These are phyloP conservation scores for Penicillium simplicissimum DNA, from an alignment of 495 filamentous ascomycete genomes.

Conservation along the genomic window DNA sequence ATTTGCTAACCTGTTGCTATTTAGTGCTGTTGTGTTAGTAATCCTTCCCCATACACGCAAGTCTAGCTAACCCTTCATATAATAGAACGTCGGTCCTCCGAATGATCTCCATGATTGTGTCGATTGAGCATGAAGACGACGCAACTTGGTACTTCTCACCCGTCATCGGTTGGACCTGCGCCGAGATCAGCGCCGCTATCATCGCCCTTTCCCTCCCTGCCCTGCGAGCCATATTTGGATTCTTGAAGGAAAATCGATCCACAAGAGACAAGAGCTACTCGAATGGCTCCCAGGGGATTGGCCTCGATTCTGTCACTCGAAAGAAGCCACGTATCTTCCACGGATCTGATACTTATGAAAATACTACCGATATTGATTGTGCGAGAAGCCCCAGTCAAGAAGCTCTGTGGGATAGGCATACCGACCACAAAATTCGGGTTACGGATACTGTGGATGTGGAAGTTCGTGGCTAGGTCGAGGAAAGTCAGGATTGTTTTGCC, in stretches of 20 bases:
- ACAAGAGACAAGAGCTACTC: not conserved
- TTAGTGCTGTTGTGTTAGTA: not conserved
- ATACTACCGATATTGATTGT: slow-evolving; percentile 2
- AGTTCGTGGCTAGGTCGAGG: not conserved
- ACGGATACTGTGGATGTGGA: slow-evolving; percentile 1
- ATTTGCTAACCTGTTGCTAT: not conserved
- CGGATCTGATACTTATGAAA: not conserved
- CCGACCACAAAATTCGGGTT: not conserved
- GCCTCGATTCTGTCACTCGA: not conserved
- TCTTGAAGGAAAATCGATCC: slow-evolving; percentile 5
- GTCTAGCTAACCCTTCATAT: not conserved
- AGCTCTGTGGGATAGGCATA: not conserved
- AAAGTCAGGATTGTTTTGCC: not conserved
- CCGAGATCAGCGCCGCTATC: slow-evolving; percentile 21
- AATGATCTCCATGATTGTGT: slow-evolving; percentile 20
- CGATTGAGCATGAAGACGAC: slow-evolving; percentile 15
- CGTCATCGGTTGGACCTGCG: slow-evolving; percentile 21
- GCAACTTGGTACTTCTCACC: slow-evolving; percentile 27
- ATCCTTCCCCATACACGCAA: not conserved
- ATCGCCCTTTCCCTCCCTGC: slow-evolving; percentile 25
- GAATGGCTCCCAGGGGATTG: not conserved
- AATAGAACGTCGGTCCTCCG: slow-evolving; percentile 4
- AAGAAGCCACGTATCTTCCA: not conserved
- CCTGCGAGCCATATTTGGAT: slow-evolving; percentile 14
- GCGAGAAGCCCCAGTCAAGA: not conserved